Evolutionary conservation across 2,329 filamentous ascomycete species (phyloP).

Genomic region (Hortaea werneckii): DNA sequence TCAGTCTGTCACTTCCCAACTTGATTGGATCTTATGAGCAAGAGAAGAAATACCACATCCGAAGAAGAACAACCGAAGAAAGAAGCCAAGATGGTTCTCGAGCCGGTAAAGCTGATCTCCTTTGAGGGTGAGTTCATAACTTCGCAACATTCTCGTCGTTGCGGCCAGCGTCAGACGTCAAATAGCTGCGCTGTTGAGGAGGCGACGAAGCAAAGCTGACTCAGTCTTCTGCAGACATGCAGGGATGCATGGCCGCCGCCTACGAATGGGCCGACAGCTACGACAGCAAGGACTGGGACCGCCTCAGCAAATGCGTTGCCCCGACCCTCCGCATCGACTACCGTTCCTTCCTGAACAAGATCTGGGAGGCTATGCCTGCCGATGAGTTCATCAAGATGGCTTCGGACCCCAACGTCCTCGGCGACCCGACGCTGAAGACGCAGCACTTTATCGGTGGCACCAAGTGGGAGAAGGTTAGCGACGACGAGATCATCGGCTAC

Average conservation of each 20-base stretch:
- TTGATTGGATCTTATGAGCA: conserved; percentile 2
- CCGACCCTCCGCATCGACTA: conserved; percentile 60
- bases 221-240: conserved; percentile 18
- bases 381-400: conserved; percentile 45
- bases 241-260: conserved; percentile 32
- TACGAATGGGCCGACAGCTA: conserved; percentile 59
- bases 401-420: conserved; percentile 43
- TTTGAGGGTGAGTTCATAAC: conserved; percentile 24
- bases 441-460: conserved; percentile 48
- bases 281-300: conserved; percentile 56
- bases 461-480: conserved; percentile 38
- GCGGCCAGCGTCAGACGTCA: background rate
- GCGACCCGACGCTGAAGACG: conserved; percentile 44
- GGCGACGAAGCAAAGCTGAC: background rate
- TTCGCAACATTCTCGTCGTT: no score
- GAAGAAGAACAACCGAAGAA: conserved; percentile 2
- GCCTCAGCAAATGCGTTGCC: conserved; percentile 51
- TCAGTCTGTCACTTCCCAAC: no score
- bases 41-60: conserved; percentile 4
- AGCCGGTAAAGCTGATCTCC: conserved; percentile 25
- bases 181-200: background rate
- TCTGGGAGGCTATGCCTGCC: conserved; percentile 48
- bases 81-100: conserved; percentile 12
- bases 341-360: conserved; percentile 44
- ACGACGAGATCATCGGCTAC: conserved; percentile 38